Evolutionary conservation across 1,139 yeast species (phyloP).

Genomic region (Suhomyces bokatorum): DNA sequence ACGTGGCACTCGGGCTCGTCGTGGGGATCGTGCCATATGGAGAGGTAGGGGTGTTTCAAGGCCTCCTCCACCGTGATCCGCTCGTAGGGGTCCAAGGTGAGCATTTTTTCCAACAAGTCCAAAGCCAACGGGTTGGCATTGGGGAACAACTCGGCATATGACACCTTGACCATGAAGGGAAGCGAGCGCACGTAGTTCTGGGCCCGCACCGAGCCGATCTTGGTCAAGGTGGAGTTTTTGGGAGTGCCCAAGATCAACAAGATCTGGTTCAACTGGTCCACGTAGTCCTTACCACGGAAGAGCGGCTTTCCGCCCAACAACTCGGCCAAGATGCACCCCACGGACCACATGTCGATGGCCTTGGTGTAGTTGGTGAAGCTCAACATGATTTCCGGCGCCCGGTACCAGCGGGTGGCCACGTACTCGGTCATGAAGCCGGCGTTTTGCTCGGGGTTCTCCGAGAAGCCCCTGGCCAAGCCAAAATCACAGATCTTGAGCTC

Average conservation of each 20-base stretch:
- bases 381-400: conserved; percentile 97
- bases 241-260: conserved; percentile 89
- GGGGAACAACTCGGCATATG: conserved; percentile 74
- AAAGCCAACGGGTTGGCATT: conserved; percentile 84
- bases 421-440: conserved; percentile 93
- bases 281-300: conserved; percentile 93
- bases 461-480: conserved; percentile 95
- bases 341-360: conserved; percentile 97
- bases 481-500: conserved; percentile 95
- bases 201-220: conserved; percentile 87
- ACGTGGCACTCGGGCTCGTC: conserved; percentile 88
- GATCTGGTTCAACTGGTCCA: conserved; percentile 90
- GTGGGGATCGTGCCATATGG: conserved; percentile 94
- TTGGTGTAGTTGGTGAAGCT: conserved; percentile 90
- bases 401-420: conserved; percentile 97
- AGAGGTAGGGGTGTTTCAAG: conserved; percentile 80
- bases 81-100: conserved; percentile 82
- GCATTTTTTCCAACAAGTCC: conserved; percentile 78
- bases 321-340: conserved; percentile 95
- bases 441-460: conserved; percentile 79
- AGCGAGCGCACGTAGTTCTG: conserved; percentile 88
- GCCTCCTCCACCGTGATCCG: conserved; percentile 91
- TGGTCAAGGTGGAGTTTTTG: conserved; percentile 72
- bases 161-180: conserved; percentile 80
- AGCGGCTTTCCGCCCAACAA: conserved; percentile 88